A percentile compares a stretch with the other conserved stretches of the same genome.
Conservation (phyloP, 306 rosid genomes). For the Prunus mira region DNA sequence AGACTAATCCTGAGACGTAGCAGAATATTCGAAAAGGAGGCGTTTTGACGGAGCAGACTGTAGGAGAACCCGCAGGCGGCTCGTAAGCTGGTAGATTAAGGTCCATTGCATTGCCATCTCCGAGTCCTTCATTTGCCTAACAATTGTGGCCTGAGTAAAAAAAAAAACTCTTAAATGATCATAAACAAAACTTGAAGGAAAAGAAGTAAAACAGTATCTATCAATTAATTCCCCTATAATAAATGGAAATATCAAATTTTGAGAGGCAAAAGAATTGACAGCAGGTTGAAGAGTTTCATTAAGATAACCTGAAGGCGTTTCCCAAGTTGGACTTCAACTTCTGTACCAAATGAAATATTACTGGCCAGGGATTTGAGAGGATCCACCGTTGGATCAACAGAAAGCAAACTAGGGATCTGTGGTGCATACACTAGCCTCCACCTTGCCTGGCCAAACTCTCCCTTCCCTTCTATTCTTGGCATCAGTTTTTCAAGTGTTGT, state of each 20-base stretch:
- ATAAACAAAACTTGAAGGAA: background rate
- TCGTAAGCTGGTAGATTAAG: constrained; percentile 80
- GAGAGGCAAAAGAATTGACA: background rate
- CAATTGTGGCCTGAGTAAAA: constrained; percentile 59
- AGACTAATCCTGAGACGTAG: constrained; percentile 61
- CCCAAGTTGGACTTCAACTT: constrained; percentile 93
- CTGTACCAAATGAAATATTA: constrained; percentile 80
- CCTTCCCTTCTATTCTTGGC: constrained; percentile 95
- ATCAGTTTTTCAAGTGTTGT: constrained; percentile 82
- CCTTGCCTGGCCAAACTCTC: constrained; percentile 86
- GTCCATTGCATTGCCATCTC: constrained; percentile 94
- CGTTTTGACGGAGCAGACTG: constrained; percentile 73
- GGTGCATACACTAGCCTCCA: constrained; percentile 87
- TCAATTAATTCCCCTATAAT: background rate
- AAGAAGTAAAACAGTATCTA: background rate
- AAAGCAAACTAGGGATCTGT: constrained; percentile 71
- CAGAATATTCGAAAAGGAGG: constrained; percentile 75
- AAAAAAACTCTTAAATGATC: background rate
- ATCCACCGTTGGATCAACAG: constrained; percentile 55
- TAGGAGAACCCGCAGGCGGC: constrained; percentile 68
- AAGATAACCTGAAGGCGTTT: constrained; percentile 76
- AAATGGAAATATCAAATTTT: background rate
- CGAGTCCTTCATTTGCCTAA: constrained; percentile 88
- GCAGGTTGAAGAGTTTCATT: constrained; percentile 11
- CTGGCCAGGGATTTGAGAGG: constrained; percentile 72